Evolutionary conservation across 495 filamentous ascomycete genomes (phyloP).

Genomic region (Aspergillus cavernicola): DNA sequence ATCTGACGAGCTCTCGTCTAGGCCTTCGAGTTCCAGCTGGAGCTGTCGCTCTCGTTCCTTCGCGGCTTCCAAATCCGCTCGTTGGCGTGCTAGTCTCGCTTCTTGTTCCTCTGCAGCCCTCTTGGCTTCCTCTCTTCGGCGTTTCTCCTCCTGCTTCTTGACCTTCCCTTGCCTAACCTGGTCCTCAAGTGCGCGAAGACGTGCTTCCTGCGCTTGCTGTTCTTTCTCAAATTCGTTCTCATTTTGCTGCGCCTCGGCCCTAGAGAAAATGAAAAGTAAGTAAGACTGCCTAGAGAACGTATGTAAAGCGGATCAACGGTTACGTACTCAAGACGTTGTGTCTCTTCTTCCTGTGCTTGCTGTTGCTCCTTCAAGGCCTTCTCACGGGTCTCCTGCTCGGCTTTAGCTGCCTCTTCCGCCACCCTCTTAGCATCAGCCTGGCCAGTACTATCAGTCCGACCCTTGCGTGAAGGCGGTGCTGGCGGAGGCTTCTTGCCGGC

Average conservation of each 20-base stretch:
- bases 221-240: constrained; percentile 77
- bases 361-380: constrained; percentile 65
- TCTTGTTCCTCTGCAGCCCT: constrained; percentile 88
- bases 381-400: constrained; percentile 51
- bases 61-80: constrained; percentile 88
- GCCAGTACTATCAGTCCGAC: constrained; percentile 57
- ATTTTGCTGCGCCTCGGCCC: constrained; percentile 69
- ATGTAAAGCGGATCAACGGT: not conserved
- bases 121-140: constrained; percentile 79
- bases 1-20: constrained; percentile 80
- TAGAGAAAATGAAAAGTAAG: constrained; percentile 45
- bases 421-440: constrained; percentile 53
- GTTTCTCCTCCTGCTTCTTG: constrained; percentile 96
- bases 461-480: constrained; percentile 74
- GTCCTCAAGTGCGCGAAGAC: constrained; percentile 84
- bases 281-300: constrained; percentile 13
- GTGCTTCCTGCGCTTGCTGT: constrained; percentile 75
- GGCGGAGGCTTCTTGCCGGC: constrained; percentile 79
- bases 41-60: constrained; percentile 84
- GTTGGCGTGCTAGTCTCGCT: constrained; percentile 73
- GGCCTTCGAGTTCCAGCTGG: constrained; percentile 77
- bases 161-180: constrained; percentile 91
- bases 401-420: constrained; percentile 54
- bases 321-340: constrained; percentile 80
- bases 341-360: constrained; percentile 70